These are phyloP conservation scores for Colletotrichum cereale DNA, from an alignment of 2,329 filamentous ascomycete genomes.

Conservation along the genomic window DNA sequence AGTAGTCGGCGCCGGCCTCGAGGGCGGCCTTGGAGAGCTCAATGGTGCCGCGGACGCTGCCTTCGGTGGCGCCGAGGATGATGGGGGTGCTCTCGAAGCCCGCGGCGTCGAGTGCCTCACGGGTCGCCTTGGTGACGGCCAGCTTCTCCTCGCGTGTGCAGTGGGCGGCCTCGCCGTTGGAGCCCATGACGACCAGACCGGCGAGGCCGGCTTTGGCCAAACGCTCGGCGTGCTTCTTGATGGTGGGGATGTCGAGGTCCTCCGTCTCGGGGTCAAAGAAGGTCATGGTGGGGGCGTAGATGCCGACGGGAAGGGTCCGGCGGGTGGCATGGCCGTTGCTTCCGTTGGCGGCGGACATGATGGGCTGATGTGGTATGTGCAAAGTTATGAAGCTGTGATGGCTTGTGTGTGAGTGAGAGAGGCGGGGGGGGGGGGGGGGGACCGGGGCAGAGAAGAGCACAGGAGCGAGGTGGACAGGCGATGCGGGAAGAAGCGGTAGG, in stretches of 20 bases:
- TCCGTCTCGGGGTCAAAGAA: conserved; percentile 89
- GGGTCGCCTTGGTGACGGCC: conserved; percentile 80
- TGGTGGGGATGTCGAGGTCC: conserved; percentile 82
- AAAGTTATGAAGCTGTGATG: conserved; percentile 32
- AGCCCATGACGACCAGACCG: conserved; percentile 88
- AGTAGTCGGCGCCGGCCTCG: conserved; percentile 81
- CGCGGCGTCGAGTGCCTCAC: conserved; percentile 84
- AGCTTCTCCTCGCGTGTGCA: conserved; percentile 83
- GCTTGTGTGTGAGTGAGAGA: background rate
- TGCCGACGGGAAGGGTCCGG: conserved; percentile 79
- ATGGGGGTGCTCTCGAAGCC: conserved; percentile 83
- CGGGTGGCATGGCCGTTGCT: conserved; percentile 48
- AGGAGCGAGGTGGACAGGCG: conserved; percentile 39
- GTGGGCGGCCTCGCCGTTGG: conserved; percentile 91
- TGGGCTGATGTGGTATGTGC: conserved; percentile 23
- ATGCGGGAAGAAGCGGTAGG: conserved; percentile 16
- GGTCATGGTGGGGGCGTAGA: conserved; percentile 91
- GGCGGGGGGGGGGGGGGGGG: conserved; percentile 1
- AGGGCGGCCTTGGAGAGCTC: conserved; percentile 76
- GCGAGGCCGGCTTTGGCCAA: conserved; percentile 83
- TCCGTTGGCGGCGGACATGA: conserved; percentile 42
- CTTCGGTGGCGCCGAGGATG: conserved; percentile 85
- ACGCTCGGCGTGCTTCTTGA: conserved; percentile 84
- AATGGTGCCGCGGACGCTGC: conserved; percentile 85
- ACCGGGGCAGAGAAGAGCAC: conserved; percentile 17